These are phyloP conservation scores for Puccinia horiana DNA, from an alignment of 1,284 basidiomycete genomes.

Conservation along the genomic window DNA sequence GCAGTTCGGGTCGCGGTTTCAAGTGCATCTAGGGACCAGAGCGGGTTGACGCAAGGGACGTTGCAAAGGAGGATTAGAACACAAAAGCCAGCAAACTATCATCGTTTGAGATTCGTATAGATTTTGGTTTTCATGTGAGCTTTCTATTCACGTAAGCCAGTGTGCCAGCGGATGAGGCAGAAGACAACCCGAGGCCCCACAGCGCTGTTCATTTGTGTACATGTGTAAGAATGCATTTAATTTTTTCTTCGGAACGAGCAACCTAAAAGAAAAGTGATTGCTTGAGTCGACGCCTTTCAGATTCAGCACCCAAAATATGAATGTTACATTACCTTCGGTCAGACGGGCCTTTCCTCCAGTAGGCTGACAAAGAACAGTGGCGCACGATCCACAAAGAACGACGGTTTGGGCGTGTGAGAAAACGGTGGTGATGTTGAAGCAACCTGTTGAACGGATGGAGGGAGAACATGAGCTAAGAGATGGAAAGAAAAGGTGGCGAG, in stretches of 20 bases:
- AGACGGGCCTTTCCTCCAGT: slow-evolving; percentile 98
- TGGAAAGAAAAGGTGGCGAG: background rate
- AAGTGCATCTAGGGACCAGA: too few species aligned
- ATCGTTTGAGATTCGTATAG: background rate
- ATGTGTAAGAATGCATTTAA: slow-evolving; percentile 52
- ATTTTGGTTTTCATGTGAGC: background rate
- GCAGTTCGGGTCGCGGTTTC: background rate
- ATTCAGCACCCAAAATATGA: background rate
- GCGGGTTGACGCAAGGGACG: background rate
- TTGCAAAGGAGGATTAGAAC: slow-evolving; percentile 2
- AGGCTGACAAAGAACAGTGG: slow-evolving; percentile 94
- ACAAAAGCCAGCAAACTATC: slow-evolving; percentile 5
- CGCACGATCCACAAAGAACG: slow-evolving; percentile 72
- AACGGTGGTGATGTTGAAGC: slow-evolving; percentile 79
- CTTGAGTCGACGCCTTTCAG: background rate
- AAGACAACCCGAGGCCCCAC: background rate
- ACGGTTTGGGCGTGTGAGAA: slow-evolving; percentile 63
- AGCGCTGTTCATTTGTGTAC: background rate
- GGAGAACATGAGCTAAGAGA: background rate
- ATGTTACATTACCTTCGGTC: slow-evolving; percentile 78
- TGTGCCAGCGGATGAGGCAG: background rate
- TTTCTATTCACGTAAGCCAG: background rate
- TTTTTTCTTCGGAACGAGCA: slow-evolving; percentile 65
- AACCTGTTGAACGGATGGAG: slow-evolving; percentile 57
- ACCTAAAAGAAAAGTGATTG: slow-evolving; percentile 61